Conservation (phyloP, 495 filamentous ascomycete species). For the Daldinia concentrica region DNA sequence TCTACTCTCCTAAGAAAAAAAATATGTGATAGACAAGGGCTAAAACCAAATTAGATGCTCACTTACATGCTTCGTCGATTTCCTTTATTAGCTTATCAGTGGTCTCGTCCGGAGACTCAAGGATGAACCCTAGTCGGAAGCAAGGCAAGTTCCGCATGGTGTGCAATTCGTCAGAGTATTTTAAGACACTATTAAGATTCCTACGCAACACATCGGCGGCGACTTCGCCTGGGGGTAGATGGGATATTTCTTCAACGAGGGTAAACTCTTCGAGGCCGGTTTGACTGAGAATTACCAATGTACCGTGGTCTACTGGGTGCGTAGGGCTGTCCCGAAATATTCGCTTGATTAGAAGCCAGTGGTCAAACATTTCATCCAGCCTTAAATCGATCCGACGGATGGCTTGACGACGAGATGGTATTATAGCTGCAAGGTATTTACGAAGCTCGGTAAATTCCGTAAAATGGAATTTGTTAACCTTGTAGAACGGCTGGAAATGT, state of each 20-base stretch:
- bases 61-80: constrained; percentile 14
- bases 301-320: neutral
- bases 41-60: neutral
- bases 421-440: constrained; percentile 4
- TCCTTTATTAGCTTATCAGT: neutral
- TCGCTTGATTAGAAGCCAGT: neutral
- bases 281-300: neutral
- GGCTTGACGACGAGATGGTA: neutral
- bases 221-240: neutral
- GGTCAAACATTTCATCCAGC: neutral
- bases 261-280: neutral
- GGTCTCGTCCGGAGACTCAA: neutral
- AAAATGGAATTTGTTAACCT: constrained; percentile 12
- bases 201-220: neutral
- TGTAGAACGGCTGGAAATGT: constrained; percentile 10
- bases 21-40: neutral
- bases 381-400: neutral
- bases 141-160: neutral
- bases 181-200: neutral
- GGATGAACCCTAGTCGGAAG: neutral
- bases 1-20: neutral
- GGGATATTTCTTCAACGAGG: too few species aligned
- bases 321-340: neutral
- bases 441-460: rapidly evolving
- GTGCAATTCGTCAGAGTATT: neutral